Evolutionary conservation across 2,329 filamentous ascomycete species (phyloP).

Genomic region (Chrysoporthe cubensis): DNA sequence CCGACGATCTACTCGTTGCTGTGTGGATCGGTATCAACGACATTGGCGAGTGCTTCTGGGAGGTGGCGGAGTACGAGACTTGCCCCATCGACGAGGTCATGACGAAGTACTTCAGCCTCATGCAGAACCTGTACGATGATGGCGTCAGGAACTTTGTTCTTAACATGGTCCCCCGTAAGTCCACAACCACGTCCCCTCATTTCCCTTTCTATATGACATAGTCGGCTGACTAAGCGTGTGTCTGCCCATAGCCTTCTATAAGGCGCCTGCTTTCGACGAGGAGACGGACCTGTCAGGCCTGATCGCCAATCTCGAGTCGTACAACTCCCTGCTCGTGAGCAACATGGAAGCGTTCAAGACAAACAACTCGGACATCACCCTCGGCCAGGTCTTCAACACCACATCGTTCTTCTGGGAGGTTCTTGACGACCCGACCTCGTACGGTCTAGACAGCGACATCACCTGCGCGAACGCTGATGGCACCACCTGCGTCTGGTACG

Average conservation of each 20-base stretch:
- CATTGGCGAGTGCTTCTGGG: conserved; percentile 28
- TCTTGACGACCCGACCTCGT: conserved; percentile 21
- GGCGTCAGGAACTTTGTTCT: conserved; percentile 28
- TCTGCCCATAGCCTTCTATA: conserved; percentile 15
- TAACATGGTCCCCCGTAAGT: conserved; percentile 24
- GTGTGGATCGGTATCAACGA: conserved; percentile 29
- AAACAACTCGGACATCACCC: conserved; percentile 23
- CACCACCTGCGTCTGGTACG: conserved; percentile 26
- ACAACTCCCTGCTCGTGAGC: conserved; percentile 25
- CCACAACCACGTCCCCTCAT: background rate
- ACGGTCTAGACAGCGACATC: conserved; percentile 26
- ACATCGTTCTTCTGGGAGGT: conserved; percentile 27
- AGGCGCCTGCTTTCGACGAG: conserved; percentile 12
- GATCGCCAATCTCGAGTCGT: conserved; percentile 22
- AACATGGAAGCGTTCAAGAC: conserved; percentile 23
- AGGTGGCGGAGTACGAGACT: conserved; percentile 10
- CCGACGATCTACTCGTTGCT: conserved; percentile 25
- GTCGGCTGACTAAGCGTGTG: background rate
- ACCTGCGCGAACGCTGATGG: conserved; percentile 25
- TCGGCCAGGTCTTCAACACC: conserved; percentile 25
- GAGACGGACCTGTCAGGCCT: conserved; percentile 18
- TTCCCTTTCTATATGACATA: too few relatives aligned
- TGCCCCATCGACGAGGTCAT: conserved; percentile 27
- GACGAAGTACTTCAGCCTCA: conserved; percentile 23
- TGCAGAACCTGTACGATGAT: conserved; percentile 27